Evolutionary conservation across 2,329 filamentous ascomycete genomes (phyloP).

Genomic region (Hymenoscyphus fructigenus): DNA sequence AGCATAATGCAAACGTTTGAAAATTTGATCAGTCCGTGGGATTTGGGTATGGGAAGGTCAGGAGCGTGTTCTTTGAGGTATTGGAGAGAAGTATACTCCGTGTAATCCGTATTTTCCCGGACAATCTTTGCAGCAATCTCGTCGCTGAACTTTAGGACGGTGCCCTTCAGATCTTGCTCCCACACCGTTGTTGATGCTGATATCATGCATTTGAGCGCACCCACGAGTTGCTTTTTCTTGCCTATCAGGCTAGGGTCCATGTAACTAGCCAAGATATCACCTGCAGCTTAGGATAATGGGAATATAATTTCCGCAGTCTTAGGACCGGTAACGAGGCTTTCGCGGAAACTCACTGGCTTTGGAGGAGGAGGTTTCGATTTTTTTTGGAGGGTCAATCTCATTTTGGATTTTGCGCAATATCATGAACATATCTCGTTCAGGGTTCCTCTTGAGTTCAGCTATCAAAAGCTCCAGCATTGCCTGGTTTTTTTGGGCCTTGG

Average conservation of each 20-base stretch:
- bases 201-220: conserved; percentile 14
- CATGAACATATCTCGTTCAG: no score
- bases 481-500: no score
- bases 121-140: conserved; percentile 17
- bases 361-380: no score
- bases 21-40: conserved; percentile 20
- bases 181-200: conserved; percentile 15
- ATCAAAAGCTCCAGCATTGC: no score
- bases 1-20: conserved; percentile 12
- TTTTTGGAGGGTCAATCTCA: no score
- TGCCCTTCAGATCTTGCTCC: conserved; percentile 11
- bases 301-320: neutral
- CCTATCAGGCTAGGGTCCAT: conserved; percentile 6
- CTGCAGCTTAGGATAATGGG: conserved; percentile 5
- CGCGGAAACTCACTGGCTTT: no score
- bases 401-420: no score
- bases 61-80: conserved; percentile 17
- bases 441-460: no score
- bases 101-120: conserved; percentile 14
- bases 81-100: conserved; percentile 18
- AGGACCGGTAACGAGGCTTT: no score
- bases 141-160: conserved; percentile 19
- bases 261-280: neutral
- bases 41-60: conserved; percentile 17
- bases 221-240: neutral